A percentile compares a stretch with the other conserved stretches of the same genome.
Conservation (phyloP, 75 land plant genomes). For the Cryptomeria japonica region DNA sequence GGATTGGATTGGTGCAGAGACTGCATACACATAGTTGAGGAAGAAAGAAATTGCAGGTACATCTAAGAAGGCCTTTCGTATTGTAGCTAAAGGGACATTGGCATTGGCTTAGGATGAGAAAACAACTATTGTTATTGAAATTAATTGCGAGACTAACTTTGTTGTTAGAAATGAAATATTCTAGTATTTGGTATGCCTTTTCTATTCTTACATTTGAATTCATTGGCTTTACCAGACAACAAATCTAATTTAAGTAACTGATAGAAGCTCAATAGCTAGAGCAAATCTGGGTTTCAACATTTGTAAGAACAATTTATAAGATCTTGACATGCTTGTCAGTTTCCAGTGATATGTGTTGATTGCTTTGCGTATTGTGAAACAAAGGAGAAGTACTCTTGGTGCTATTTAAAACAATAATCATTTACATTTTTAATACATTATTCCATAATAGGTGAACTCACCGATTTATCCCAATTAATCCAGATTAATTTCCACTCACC, state of each 20-base stretch:
- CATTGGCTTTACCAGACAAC: not conserved
- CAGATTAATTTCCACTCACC: no score
- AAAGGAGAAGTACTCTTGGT: not conserved
- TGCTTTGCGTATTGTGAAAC: not conserved
- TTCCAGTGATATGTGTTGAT: not conserved
- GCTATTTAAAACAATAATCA: not conserved
- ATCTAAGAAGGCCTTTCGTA: constrained; percentile 69
- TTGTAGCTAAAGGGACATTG: constrained; percentile 84
- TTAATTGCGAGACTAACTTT: constrained; percentile 96
- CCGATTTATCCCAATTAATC: no score
- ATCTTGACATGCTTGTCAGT: not conserved
- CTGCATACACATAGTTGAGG: constrained; percentile 80
- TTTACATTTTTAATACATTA: not conserved
- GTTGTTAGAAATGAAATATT: constrained; percentile 96
- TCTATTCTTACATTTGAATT: not conserved
- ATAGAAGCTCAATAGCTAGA: not conserved
- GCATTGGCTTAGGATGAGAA: constrained; percentile 65
- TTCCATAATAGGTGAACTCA: not conserved
- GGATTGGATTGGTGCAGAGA: constrained; percentile 52
- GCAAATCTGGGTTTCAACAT: not conserved
- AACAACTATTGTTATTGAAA: constrained; percentile 80
- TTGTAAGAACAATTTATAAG: not conserved
- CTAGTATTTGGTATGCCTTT: constrained; percentile 64
- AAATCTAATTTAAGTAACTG: not conserved
- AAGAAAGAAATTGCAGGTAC: constrained; percentile 83